Base-by-base conservation (phyloP, 164 flowering plant genomes). In the Pachysandra terminalis region DNA sequence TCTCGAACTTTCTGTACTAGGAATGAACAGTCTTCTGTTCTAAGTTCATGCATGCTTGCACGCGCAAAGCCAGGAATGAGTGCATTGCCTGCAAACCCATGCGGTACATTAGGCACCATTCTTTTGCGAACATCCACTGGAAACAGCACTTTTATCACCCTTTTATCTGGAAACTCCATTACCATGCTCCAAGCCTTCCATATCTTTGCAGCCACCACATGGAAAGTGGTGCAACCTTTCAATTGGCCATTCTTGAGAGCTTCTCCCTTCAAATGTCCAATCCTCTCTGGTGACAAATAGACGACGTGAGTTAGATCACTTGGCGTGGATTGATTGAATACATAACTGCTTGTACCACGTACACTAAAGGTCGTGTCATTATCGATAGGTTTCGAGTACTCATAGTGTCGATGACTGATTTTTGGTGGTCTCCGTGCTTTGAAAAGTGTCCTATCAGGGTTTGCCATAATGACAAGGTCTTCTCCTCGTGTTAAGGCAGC, bases 61-160 rank as follows among this genome's bases (percentile, higher is more conserved):
- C 77, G 61, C 14, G 73, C 80, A n/a, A 60, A 79, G 5, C 75
- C 80, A 13, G 82, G 79, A 0, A 79, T 35, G 15, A 76, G 5
- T 19, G 71, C 82, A 64, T 79, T 79, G 7, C 80, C 80, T 0
- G 72, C 59, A 45, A 79, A 79, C 22, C 73, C 75, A 10, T 14
- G 0, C 9, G 77, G 77, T 14, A 68, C 70, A 21, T 23, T 41
- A 0, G 82, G 82, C 25, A 40, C 71, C 25, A 76, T 62, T n/a
- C 66, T 49, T 22, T 52, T 61, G 9, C 79, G 65, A 12, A 68
- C 68, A 54, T 79, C 75, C 32, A 79, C 74, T 0, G 80, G 82
- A 56, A 79, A 76, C 65, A 79, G 49, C 66, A 79, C 24, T 0
- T 75, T 79, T 7, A 75, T 67, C 12, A 12, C 67, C 13, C 62